A percentile compares a stretch with the other conserved stretches of the same genome.
These are phyloP conservation scores for Aspergillus avenaceus DNA, from an alignment of 495 filamentous ascomycete species.

Conservation along the genomic window DNA sequence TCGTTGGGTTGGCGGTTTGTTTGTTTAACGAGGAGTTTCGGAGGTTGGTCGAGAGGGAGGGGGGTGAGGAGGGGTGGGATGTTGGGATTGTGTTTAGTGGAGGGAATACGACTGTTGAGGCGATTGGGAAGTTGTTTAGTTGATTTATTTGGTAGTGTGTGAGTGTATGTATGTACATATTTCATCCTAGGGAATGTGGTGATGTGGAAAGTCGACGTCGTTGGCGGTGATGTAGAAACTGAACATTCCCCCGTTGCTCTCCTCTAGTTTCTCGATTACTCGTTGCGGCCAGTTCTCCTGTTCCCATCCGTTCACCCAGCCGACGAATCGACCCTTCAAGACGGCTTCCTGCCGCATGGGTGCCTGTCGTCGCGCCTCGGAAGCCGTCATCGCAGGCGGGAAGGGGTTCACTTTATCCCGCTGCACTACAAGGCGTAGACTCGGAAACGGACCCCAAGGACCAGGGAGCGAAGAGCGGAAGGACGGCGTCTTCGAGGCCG, in stretches of 20 bases:
- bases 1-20: constrained; percentile 77
- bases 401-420: constrained; percentile 48
- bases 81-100: constrained; percentile 83
- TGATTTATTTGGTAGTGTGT: constrained; percentile 8
- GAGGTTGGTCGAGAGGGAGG: constrained; percentile 62
- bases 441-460: constrained; percentile 45
- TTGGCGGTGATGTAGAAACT: constrained; percentile 12
- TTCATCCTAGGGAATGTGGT: too few relatives aligned
- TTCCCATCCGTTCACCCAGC: constrained; percentile 44
- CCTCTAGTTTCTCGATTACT: constrained; percentile 28
- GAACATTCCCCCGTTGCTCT: constrained; percentile 28
- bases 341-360: constrained; percentile 38
- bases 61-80: constrained; percentile 71
- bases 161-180: constrained; percentile 2
- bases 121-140: constrained; percentile 46
- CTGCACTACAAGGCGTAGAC: constrained; percentile 43
- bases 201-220: constrained; percentile 4
- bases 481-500: constrained; percentile 27
- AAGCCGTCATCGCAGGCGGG: constrained; percentile 46
- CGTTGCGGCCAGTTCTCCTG: constrained; percentile 39
- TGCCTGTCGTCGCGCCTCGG: constrained; percentile 53
- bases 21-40: constrained; percentile 85
- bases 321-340: constrained; percentile 35
- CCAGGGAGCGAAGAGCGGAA: constrained; percentile 40
- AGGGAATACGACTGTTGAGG: constrained; percentile 85